Evolutionary conservation across 805 yeast genomes (phyloP).

Genomic region (Yamadazyma insecticola): DNA sequence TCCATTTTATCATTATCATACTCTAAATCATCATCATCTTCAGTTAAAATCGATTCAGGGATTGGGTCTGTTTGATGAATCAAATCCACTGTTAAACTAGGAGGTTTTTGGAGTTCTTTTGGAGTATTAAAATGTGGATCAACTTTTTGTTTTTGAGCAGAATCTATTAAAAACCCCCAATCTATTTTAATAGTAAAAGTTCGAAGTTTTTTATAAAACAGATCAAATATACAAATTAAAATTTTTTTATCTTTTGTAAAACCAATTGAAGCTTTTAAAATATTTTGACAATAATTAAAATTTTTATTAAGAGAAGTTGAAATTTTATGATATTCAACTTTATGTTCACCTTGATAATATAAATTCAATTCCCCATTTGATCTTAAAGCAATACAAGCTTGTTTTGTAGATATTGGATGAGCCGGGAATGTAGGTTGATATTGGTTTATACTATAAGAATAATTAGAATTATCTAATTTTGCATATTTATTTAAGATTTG

Average conservation of each 20-base stretch:
- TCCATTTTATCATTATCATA: conserved; percentile 11
- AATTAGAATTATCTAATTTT: conserved; percentile 26
- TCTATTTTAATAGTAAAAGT: conserved; percentile 42
- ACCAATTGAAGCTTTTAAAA: conserved; percentile 44
- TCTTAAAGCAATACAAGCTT: conserved; percentile 66
- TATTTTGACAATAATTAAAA: conserved; percentile 7
- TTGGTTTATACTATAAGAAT: conserved; percentile 56
- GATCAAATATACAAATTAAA: conserved; percentile 39
- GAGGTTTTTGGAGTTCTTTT: conserved; percentile 36
- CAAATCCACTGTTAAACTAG: conserved; percentile 24
- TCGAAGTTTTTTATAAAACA: conserved; percentile 28
- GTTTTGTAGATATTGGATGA: conserved; percentile 65
- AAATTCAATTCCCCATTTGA: conserved; percentile 56
- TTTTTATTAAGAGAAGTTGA: conserved; percentile 24
- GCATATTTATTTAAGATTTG: conserved; percentile 61
- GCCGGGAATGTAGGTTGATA: conserved; percentile 55
- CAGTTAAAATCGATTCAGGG: too few relatives aligned
- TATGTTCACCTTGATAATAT: conserved; percentile 62
- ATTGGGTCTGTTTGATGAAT: conserved; percentile 9
- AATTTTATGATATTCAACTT: conserved; percentile 50
- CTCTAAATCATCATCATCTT: conserved; percentile 6
- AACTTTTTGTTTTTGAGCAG: conserved; percentile 42
- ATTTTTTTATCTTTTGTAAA: conserved; percentile 45
- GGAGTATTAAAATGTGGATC: conserved; percentile 51
- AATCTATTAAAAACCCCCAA: conserved; percentile 52